Base-by-base conservation (phyloP, 2,329 filamentous ascomycete species). In the Truncatella angustata region DNA sequence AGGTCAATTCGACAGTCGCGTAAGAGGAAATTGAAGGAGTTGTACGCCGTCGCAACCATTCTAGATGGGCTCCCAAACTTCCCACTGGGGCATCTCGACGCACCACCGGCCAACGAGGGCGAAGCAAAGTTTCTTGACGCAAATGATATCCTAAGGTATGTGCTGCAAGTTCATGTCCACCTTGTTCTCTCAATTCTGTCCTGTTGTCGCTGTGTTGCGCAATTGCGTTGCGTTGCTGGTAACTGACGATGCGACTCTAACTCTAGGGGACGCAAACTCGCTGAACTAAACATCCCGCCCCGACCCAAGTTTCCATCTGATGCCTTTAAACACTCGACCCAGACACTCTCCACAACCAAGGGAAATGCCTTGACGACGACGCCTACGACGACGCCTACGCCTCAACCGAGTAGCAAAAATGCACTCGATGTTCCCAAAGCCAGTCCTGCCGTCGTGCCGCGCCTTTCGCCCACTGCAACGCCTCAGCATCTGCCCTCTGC, bases 21-120 rank as follows among this genome's bases (percentile, higher is more conserved):
- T 73, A 94, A 95, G 83, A 86, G 90, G 73, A 95, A 95, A 80
- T 81, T 96, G 70, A 87, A 87, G 70, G 88, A 94, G 76, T 82
- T 96, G 64, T 96, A 88, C 77, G 80, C 82, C 63, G 83, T 89
- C 80, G 86, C 89, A 77, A 88, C 87, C 70, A 84, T 86, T 71
- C 73, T 79, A 66, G 77, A 84, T 71, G 74, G 76, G 69, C 76
- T 85, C 63, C 81, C 82, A 63, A 79, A 81, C 67, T 73, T 78
- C 70, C 75, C 77, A 69, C 76, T 82, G 67, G 74, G 75, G 63
- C 78, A 80, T 59, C 71, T 73, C 60, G 81, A 85, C 77, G 78
- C 78, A 75, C 76, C 75, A 53, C 72, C 77, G 54, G 68, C 73
- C 66, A 77, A 74, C 51, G 60, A 73, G 16, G 76, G 73, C 60